Percentiles rank a stretch among this genome's conserved stretches.
Conservation (phyloP, 352 stramenopile genomes). For the Globisporangium orthogonon region DNA sequence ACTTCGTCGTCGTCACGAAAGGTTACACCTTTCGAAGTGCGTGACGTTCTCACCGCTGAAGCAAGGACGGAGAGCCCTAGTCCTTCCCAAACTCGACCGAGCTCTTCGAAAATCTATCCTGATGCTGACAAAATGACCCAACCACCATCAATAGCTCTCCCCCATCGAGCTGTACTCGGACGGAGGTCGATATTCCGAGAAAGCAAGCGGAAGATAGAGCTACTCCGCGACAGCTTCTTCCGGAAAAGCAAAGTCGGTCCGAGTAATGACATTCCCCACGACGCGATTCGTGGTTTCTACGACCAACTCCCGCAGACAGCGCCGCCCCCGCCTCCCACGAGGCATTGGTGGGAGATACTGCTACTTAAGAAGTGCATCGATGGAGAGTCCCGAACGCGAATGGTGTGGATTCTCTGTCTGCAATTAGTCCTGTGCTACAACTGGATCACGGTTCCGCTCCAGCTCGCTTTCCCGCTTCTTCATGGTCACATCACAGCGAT, state of each 20-base stretch:
- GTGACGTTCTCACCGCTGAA: no score
- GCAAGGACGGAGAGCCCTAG: background rate
- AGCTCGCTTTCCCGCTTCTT: slow-evolving; percentile 40
- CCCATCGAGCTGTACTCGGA: background rate
- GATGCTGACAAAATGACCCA: background rate
- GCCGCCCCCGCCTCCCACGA: slow-evolving; percentile 4
- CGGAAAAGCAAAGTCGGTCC: slow-evolving; percentile 18
- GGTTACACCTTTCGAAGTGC: background rate
- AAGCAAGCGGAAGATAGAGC: slow-evolving; percentile 18
- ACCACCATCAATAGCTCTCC: background rate
- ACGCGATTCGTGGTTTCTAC: slow-evolving; percentile 54
- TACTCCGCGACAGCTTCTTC: slow-evolving; percentile 30
- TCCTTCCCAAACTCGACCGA: background rate
- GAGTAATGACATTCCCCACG: slow-evolving; percentile 16
- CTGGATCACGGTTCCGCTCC: slow-evolving; percentile 39
- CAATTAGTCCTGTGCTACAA: slow-evolving; percentile 41
- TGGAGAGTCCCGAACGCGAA: slow-evolving; percentile 29
- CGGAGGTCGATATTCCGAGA: slow-evolving; percentile 12
- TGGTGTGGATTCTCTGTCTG: slow-evolving; percentile 40
- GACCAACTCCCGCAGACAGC: slow-evolving; percentile 31
- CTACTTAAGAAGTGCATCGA: slow-evolving; percentile 29
- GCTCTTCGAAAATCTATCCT: background rate
- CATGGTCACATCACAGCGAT: slow-evolving; percentile 23
- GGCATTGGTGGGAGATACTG: slow-evolving; percentile 29
- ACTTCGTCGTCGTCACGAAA: slow-evolving; percentile 1